phyloP scores from a whole-genome alignment of 2,329 filamentous ascomycete species.

The Metarhizium robertsii region DNA sequence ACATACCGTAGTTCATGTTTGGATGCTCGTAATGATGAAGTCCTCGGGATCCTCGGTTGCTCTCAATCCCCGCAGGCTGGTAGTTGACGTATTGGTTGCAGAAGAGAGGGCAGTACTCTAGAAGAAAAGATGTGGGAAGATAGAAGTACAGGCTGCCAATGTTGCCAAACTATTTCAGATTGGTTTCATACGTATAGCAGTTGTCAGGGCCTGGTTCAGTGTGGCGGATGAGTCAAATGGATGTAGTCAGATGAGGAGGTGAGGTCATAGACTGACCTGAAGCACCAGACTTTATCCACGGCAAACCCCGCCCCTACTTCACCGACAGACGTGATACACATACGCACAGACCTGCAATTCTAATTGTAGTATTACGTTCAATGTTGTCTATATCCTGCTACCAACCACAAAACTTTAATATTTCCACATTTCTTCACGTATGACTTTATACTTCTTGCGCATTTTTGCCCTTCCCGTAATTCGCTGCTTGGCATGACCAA shows the following conservation, averaged over 20 bases:
- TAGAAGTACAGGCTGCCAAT: no score
- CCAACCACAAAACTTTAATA: constrained; percentile 1
- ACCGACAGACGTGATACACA: not conserved
- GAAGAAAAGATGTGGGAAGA: no score
- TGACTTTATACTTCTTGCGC: constrained; percentile 80
- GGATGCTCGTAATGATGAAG: not conserved
- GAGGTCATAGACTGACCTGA: not conserved
- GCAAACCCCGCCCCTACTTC: no score
- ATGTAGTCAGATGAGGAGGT: not conserved
- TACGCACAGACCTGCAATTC: not conserved
- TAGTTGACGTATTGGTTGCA: no score
- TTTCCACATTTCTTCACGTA: constrained; percentile 46
- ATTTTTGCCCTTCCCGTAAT: constrained; percentile 58
- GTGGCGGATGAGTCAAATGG: not conserved
- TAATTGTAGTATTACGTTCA: not conserved
- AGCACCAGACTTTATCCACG: no score
- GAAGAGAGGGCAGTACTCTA: no score
- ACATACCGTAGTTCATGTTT: constrained; percentile 10
- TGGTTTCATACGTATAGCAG: no score
- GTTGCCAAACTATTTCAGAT: no score
- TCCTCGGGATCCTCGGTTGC: not conserved
- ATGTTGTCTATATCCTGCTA: not conserved
- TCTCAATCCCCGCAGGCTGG: not conserved
- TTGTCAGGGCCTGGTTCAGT: not conserved
- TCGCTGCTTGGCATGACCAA: constrained; percentile 53